A percentile compares a stretch with the other conserved stretches of the same genome.
These are phyloP conservation scores for Backusella mclennaniae DNA, from an alignment of 192 early-diverging fungal species.

Conservation along the genomic window DNA sequence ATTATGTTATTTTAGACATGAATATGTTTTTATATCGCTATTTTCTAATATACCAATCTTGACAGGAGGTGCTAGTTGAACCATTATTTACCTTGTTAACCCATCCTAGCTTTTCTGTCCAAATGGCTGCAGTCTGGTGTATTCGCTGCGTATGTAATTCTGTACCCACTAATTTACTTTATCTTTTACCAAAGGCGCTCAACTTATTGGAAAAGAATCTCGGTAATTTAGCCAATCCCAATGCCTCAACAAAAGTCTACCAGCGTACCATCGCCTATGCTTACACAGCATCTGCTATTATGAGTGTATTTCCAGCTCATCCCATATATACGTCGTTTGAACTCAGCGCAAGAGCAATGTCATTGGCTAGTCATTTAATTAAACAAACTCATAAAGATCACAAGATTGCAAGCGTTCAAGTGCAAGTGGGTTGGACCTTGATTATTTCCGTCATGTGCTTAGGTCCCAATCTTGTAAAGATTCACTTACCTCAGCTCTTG, in stretches of 20 bases:
- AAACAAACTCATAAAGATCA: slow-evolving; percentile 62
- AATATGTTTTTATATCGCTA: background rate
- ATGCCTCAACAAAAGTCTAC: slow-evolving; percentile 39
- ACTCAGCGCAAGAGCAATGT: slow-evolving; percentile 72
- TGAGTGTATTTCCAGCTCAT: slow-evolving; percentile 64
- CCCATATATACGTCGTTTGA: slow-evolving; percentile 78
- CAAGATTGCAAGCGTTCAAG: slow-evolving; percentile 57
- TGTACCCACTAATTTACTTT: slow-evolving; percentile 61
- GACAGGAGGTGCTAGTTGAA: slow-evolving; percentile 61
- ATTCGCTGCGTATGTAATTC: slow-evolving; percentile 66
- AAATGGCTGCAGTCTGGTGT: slow-evolving; percentile 69
- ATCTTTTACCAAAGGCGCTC: slow-evolving; percentile 62
- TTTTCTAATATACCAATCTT: background rate
- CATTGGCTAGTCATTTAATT: slow-evolving; percentile 72
- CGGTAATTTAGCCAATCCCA: slow-evolving; percentile 54
- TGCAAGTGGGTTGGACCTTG: slow-evolving; percentile 77
- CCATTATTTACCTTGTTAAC: slow-evolving; percentile 67
- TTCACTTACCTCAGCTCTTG: slow-evolving; percentile 75
- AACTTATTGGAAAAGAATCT: slow-evolving; percentile 73
- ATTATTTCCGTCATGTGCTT: slow-evolving; percentile 73
- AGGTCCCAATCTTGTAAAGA: slow-evolving; percentile 78
- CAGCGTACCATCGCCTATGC: slow-evolving; percentile 62
- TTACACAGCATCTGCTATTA: slow-evolving; percentile 60
- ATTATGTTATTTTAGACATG: background rate
- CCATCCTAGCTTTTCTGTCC: slow-evolving; percentile 70